Base-by-base conservation (phyloP, 2,329 filamentous ascomycete genomes). In the Sphaerulina vaccinii region DNA sequence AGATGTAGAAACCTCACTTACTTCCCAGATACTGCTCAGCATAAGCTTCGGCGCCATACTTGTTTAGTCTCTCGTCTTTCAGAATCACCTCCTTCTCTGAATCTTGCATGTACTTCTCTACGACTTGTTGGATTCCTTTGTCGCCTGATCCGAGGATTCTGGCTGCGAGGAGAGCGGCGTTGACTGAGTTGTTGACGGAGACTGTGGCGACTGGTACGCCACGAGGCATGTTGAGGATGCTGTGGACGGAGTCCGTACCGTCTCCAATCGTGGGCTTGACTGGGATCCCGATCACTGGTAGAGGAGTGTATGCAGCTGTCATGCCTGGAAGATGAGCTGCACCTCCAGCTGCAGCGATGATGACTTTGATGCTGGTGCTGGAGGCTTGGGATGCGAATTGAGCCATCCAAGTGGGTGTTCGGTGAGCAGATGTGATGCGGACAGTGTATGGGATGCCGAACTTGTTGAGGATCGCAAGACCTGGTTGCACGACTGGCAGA, bases 401-500 rank as follows among this genome's bases (percentile, higher is more conserved):
- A 40, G 71, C 70, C 64, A 79, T 75, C 68, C 70, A 73, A 61
- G 72, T 65, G 2, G 76, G 76, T 0, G 76, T 79, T 45, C 76
- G 72, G 64, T 79, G 76, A 0, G 89, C 89, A 2, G 87, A 91
- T 0, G 88, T 91, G 65, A 93, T 91, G 63, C 82, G 83, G 13
- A 83, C 78, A 5, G 85, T 81, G 71, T 83, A 88, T 0, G 87
- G 84, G 9, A 93, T 86, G n/a, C 75, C 67, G 55, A 92, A 86
- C n/a, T 81, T 76, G 49, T 80, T 74, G 2, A 91, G 78, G 27
- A 89, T 78, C 52, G 86, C 79, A 16, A 90, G 74, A 1, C 81
- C 86, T 0, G 80, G 79, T 55, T 78, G 78, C 33, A 91, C 80
- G 13, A 87, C 81, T 2, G 79, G 80, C 19, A 90, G 78, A 65